Base-by-base conservation (phyloP, 345 rosid species). In the Boechera retrofracta region DNA sequence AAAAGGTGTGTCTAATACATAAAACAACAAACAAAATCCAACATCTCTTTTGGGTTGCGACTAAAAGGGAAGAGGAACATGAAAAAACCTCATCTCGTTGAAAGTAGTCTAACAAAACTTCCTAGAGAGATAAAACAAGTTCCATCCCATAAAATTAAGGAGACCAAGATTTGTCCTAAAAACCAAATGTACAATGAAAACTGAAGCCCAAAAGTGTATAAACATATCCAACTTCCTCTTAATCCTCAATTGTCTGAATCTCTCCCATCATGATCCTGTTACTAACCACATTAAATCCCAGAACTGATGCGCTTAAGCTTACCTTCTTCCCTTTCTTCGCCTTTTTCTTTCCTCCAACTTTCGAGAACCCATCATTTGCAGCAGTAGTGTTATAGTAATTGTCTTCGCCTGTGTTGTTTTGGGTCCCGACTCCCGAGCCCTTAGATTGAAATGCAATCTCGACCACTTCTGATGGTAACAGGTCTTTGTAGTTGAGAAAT, bases 251-350 rank as follows among this genome's bases (percentile, higher is more conserved):
- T 0, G 89, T 71, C 82, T 95, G 99, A 71, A 92, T 92, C 93
- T 95, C 98, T 21, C 99, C 99, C 99, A 83, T 95, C 98, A 91
- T 91, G 73, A 95, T 95, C 74, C 98, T 87, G 88, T 95, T 92
- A 74, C 99, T 95, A 48, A 95, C 98, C 11, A 95, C 98, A 33
- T 85, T 95, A 52, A 95, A 95, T n/a, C 98, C 98, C 38, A 95
- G 74, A 73, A 83, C 97, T 10, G 94, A 77, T 3, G 93, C 83
- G 41, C 84, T 92, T 16, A 94, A 87, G 85, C 86, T 94, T 84
- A 92, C 92, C 84, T 92, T 92, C 89, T 95, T 95, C 58, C 96
- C 96, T 81, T 89, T 91, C 82, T 92, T 95, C 5, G 89, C 90
- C 79, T 85, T 91, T 69, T 85, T 92, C 91, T 88, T 90, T 63